A percentile compares a stretch with the other conserved stretches of the same genome.
Evolutionary conservation across 2,329 filamentous ascomycete species (phyloP).

Genomic region (Neofusicoccum ribis): DNA sequence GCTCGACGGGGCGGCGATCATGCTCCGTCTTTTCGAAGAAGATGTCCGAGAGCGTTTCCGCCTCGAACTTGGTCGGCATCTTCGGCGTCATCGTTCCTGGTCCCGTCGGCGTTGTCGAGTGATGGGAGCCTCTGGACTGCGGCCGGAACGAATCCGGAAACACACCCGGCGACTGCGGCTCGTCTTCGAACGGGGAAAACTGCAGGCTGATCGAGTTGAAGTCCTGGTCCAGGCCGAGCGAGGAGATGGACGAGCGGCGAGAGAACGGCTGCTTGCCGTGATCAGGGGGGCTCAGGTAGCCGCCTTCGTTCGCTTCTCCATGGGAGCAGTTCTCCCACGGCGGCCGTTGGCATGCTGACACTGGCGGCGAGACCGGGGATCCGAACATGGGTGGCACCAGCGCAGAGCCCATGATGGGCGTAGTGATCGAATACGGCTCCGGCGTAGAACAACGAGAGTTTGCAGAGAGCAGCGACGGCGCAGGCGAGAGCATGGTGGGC

Average conservation of each 20-base stretch:
- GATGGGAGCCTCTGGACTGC: conserved; percentile 31
- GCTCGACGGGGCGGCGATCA: conserved; percentile 19
- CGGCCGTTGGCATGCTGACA: conserved; percentile 32
- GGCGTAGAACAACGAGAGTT: conserved; percentile 38
- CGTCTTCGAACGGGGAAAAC: conserved; percentile 32
- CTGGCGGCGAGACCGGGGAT: conserved; percentile 28
- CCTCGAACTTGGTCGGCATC: conserved; percentile 37
- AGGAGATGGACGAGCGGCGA: conserved; percentile 35
- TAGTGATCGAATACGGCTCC: conserved; percentile 33
- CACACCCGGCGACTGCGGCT: conserved; percentile 19
- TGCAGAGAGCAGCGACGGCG: conserved; percentile 39
- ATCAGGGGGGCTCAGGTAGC: conserved; percentile 25
- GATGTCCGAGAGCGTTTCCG: conserved; percentile 36
- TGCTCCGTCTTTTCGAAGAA: conserved; percentile 33
- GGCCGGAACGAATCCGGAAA: conserved; percentile 29
- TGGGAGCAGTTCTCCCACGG: conserved; percentile 40
- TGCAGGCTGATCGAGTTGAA: conserved; percentile 30
- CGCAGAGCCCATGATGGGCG: conserved; percentile 27
- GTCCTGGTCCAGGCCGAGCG: conserved; percentile 31
- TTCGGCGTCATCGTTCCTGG: conserved; percentile 29
- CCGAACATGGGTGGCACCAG: conserved; percentile 25
- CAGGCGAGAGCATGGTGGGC: conserved; percentile 35
- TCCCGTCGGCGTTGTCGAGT: conserved; percentile 30
- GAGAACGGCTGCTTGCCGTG: conserved; percentile 29
- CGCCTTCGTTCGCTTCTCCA: conserved; percentile 22